Evolutionary conservation across 2,329 filamentous ascomycete species (phyloP).

Genomic region (Pezicula carpinea): DNA sequence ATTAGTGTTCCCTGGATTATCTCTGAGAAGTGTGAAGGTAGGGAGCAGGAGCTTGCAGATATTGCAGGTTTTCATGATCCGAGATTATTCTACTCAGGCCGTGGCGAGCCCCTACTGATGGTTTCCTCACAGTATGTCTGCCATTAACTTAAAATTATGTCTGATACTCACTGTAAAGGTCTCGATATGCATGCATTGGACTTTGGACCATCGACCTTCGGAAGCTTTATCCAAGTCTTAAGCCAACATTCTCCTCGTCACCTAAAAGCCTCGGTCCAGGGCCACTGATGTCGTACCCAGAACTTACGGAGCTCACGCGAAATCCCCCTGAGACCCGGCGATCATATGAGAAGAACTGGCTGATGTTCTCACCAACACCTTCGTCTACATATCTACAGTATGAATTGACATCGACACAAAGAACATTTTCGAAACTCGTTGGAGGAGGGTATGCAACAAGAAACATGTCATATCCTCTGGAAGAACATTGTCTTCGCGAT

Average conservation of each 20-base stretch:
- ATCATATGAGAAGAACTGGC: constrained; percentile 36
- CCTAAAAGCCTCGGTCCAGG: constrained; percentile 18
- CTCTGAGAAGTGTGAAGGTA: constrained; percentile 29
- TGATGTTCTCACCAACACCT: constrained; percentile 31
- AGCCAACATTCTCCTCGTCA: constrained; percentile 14
- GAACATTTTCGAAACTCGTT: constrained; percentile 20
- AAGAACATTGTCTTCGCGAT: constrained; percentile 16
- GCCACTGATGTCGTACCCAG: constrained; percentile 20
- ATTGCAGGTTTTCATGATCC: constrained; percentile 38
- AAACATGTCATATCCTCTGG: constrained; percentile 15
- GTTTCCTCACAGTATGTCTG: constrained; percentile 30
- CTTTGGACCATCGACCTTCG: constrained; percentile 22
- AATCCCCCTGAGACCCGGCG: constrained; percentile 29
- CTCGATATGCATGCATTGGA: constrained; percentile 21
- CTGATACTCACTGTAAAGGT: constrained; percentile 8
- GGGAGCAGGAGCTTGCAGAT: constrained; percentile 29
- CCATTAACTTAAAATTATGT: constrained; percentile 1
- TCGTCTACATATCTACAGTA: constrained; percentile 33
- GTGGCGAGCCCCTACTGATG: constrained; percentile 34
- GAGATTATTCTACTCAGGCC: constrained; percentile 34
- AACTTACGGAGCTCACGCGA: constrained; percentile 33
- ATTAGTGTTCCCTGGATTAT: constrained; percentile 34
- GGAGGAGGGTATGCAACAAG: constrained; percentile 19
- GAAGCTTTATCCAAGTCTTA: constrained; percentile 12
- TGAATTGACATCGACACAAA: constrained; percentile 26